Evolutionary conservation across 768 basidiomycete species (phyloP), one percentile per base, ranked within the genome.

Genomic region (Tulasnella sp.): DNA sequence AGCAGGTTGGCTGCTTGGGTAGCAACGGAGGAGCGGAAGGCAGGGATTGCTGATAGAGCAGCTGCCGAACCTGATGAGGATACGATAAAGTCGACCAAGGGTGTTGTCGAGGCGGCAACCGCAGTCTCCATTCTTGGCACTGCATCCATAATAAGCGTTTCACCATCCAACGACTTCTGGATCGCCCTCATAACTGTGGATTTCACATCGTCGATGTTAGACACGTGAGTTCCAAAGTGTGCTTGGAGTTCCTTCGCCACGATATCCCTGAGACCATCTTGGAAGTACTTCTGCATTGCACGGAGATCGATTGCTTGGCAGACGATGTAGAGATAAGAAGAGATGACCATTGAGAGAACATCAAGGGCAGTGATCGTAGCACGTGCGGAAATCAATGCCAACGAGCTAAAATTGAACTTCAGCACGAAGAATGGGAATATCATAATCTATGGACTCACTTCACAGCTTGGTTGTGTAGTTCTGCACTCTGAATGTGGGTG

Each of bases 391-490:
- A 90, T 78, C 56, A 91, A 68, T 0, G 88, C 88, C 48, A 91
- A 70, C 4, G 86, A 89, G 64, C 83, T 86, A 57, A 27, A 48
- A 45, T 31, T 46, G 32, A 16, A 29, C 15, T 7, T 37, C n/a
- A 44, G 9, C 13, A 19, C 25, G 31, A 34, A 2, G 9, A 4
- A 22, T 13, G 10, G 15, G 10, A 39, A 45, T 42, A 12, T 22
- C 10, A 32, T 25, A 31, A 46, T 5, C 10, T 37, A 42, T 25
- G 39, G 35, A 69, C 82, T 54, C 56, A 86, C 83, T 91, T 91
- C 64, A 91, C 76, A 37, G 88, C 83, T 64, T 91, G 88, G 58
- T 91, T 91, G 61, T 88, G 84, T 83, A 89, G 86, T 66, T 91
- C 87, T 1, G 87, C 87, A 1, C 81, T 82, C 59, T 90, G 85